Evolutionary conservation across 768 basidiomycete species (phyloP).

Genomic region (Serendipita sp.): DNA sequence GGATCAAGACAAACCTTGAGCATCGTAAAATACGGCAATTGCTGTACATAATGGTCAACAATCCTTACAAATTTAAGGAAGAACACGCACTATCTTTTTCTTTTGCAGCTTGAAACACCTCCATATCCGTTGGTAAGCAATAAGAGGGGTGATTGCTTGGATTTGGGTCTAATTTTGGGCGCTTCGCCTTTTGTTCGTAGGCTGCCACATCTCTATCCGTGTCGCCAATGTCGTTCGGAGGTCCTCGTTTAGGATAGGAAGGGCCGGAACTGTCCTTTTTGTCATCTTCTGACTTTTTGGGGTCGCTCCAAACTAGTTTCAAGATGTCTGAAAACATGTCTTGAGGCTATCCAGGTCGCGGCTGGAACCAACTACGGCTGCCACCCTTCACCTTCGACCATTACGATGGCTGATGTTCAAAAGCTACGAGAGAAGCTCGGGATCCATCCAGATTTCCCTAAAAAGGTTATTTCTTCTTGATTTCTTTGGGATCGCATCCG

Average conservation of each 20-base stretch:
- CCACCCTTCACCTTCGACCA: neutral
- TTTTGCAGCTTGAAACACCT: neutral
- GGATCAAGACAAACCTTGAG: neutral
- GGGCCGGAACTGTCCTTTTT: neutral
- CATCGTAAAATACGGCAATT: neutral
- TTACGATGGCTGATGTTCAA: conserved; percentile 56
- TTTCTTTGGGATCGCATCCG: neutral
- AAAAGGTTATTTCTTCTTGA: conserved; percentile 42
- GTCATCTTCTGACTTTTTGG: neutral
- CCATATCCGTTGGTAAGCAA: neutral
- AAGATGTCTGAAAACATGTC: neutral
- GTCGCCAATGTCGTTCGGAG: neutral
- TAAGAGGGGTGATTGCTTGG: neutral
- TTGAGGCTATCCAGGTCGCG: neutral
- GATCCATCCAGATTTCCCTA: conserved; percentile 66
- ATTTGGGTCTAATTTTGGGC: neutral
- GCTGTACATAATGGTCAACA: neutral
- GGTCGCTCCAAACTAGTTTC: neutral
- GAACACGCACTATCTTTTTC: neutral
- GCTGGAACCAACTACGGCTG: neutral
- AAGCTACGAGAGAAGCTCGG: conserved; percentile 46
- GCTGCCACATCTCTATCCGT: neutral
- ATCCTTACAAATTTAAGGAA: neutral
- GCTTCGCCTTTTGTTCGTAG: neutral
- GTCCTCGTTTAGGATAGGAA: neutral